Evolutionary conservation across 768 basidiomycete genomes (phyloP).

Genomic region (Trametes punicea): DNA sequence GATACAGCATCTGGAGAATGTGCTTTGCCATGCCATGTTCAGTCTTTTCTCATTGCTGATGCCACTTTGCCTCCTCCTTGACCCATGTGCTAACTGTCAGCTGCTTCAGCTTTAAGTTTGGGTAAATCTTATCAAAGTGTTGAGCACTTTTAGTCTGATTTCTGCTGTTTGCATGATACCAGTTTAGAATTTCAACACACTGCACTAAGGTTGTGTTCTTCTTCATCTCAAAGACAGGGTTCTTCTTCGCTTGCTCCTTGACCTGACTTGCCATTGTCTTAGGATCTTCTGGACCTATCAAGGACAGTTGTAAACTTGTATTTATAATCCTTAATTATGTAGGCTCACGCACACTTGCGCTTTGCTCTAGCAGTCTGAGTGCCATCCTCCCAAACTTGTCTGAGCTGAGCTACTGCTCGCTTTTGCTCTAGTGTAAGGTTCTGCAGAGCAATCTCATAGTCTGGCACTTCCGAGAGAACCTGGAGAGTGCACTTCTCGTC

Average conservation of each 20-base stretch:
- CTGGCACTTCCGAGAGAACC: no score
- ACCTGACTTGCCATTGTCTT: neutral
- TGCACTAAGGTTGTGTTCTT: conserved; percentile 32
- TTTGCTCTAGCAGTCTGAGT: no score
- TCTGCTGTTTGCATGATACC: conserved; percentile 36
- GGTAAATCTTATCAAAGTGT: conserved; percentile 33
- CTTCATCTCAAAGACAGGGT: neutral
- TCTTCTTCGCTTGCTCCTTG: neutral
- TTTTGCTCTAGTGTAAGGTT: no score
- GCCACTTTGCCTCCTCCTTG: conserved; percentile 30
- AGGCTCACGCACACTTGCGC: no score
- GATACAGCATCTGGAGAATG: neutral
- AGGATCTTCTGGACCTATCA: neutral
- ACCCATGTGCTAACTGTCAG: conserved; percentile 34
- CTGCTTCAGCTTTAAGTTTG: conserved; percentile 35
- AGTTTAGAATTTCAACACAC: conserved; percentile 41
- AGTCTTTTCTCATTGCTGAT: neutral
- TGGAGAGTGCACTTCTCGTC: no score
- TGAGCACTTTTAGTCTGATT: conserved; percentile 34
- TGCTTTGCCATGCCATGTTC: neutral
- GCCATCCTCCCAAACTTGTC: no score
- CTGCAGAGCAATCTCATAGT: no score
- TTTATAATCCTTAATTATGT: no score
- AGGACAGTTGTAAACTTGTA: no score
- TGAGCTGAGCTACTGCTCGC: no score